A percentile compares a stretch with the other conserved stretches of the same genome.
Evolutionary conservation across 139 green algal species (phyloP).

Genomic region (Micractinium conductrix): DNA sequence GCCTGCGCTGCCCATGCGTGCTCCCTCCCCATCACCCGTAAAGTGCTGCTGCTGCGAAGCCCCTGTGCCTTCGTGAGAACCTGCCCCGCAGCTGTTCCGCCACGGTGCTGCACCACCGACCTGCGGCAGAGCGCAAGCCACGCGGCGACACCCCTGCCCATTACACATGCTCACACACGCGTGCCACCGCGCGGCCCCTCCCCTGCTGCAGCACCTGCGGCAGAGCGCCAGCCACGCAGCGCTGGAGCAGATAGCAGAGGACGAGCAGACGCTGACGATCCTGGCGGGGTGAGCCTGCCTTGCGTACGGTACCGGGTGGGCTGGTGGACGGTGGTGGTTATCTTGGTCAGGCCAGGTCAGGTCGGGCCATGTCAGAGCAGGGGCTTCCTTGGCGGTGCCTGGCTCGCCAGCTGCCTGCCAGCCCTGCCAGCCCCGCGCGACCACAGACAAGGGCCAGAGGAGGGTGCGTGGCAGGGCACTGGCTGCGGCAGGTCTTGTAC

Average conservation of each 20-base stretch:
- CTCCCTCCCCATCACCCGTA: neutral
- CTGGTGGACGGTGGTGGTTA: too few species aligned
- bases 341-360: too few species aligned
- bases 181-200: neutral
- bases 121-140: neutral
- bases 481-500: neutral
- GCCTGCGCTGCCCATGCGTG: too few species aligned
- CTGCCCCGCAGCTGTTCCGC: too few species aligned
- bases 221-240: neutral
- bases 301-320: neutral
- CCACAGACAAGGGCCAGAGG: too few species aligned
- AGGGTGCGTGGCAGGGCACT: too few species aligned
- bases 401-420: neutral
- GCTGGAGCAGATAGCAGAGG: slow-evolving; percentile 18
- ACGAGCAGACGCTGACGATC: slow-evolving; percentile 4
- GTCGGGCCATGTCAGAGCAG: too few species aligned
- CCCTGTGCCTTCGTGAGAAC: too few species aligned
- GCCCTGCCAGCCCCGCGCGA: neutral
- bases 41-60: too few species aligned
- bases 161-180: neutral
- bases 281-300: slow-evolving; percentile 41
- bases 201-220: slow-evolving; percentile 29
- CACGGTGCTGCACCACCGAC: too few species aligned
- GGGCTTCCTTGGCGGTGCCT: neutral
- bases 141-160: neutral